Base-by-base conservation (phyloP, 2,329 filamentous ascomycete species). In the Colletotrichum sojae region DNA sequence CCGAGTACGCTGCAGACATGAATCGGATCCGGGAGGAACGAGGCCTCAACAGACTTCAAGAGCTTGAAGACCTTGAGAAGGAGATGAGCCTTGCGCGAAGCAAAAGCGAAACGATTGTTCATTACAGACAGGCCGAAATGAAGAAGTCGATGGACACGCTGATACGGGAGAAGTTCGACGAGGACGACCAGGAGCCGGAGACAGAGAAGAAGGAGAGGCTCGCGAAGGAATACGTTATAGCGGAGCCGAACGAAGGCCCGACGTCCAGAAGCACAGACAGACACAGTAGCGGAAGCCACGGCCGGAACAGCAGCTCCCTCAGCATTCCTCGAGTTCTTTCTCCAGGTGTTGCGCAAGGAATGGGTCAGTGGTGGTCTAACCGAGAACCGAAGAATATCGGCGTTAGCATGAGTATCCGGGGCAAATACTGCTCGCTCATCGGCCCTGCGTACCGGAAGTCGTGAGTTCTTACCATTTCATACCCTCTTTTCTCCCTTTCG, bases 91-190 rank as follows among this genome's bases (percentile, higher is more conserved):
- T 57, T 46, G 54, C 54, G 10, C 48, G 22, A 40, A 18, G 54
- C 40, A 57, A n/a, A 20, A 27, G 39, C 46, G 54, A 57, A 57
- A 57, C 10, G 16, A 57, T 46, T 45, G 27, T 22, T 27, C 39
- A 46, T 31, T 25, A 57, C 40, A 57, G 40, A 40, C 54, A 57
- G 20, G 40, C 54, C 39, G 54, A 57, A 9, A 48, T 57, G 40
- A 57, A 57, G n/a, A 57, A 57, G 54, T 57, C 54, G 43, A 46
- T 57, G 54, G 54, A 57, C 4, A 57, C 54, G 43, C 54, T 57
- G 54, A 57, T 57, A 57, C 40, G 22, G 15, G 54, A 57, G 15
- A 46, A 57, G 15, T 57, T 57, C 16, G 54, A 57, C 54, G 15
- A 27, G 20, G 39, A 57, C 12, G 40, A 57, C 20, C 20, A n/a